Percentiles rank a stretch among this genome's conserved stretches.
These are phyloP conservation scores for Ottelia alismoides DNA, from an alignment of 106 monocot species.

Conservation along the genomic window DNA sequence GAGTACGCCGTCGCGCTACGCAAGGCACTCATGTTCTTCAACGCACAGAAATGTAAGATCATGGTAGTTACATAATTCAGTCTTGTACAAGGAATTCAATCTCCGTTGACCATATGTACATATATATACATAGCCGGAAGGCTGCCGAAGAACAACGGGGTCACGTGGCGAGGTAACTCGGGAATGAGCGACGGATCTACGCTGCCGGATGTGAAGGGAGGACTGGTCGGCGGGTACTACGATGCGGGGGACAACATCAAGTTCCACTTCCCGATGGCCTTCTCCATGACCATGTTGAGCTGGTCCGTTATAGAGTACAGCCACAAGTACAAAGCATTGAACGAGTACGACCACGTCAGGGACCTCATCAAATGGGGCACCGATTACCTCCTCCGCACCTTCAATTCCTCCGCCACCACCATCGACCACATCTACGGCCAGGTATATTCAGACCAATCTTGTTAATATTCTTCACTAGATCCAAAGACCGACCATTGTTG, in stretches of 20 bases:
- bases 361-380: slow-evolving; percentile 97
- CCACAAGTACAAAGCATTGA: slow-evolving; percentile 62
- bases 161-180: slow-evolving; percentile 74
- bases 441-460: too few species aligned
- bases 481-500: too few species aligned
- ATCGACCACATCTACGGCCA: slow-evolving; percentile 71
- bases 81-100: neutral
- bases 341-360: slow-evolving; percentile 79
- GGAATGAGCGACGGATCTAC: slow-evolving; percentile 51
- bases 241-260: slow-evolving; percentile 99
- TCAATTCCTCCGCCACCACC: slow-evolving; percentile 68
- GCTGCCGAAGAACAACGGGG: slow-evolving; percentile 72
- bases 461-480: too few species aligned
- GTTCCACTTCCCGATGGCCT: slow-evolving; percentile 97
- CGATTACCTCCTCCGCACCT: slow-evolving; percentile 81
- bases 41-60: slow-evolving; percentile 81
- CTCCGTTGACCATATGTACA: neutral
- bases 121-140: neutral
- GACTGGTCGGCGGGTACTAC: slow-evolving; percentile 94
- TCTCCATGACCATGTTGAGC: slow-evolving; percentile 83
- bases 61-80: neutral
- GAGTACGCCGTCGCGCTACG: slow-evolving; percentile 59
- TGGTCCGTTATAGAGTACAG: slow-evolving; percentile 93
- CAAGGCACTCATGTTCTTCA: slow-evolving; percentile 97
- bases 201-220: slow-evolving; percentile 54